These are phyloP conservation scores for Globisporangium viniferum DNA, from an alignment of 352 stramenopile species.

Conservation along the genomic window DNA sequence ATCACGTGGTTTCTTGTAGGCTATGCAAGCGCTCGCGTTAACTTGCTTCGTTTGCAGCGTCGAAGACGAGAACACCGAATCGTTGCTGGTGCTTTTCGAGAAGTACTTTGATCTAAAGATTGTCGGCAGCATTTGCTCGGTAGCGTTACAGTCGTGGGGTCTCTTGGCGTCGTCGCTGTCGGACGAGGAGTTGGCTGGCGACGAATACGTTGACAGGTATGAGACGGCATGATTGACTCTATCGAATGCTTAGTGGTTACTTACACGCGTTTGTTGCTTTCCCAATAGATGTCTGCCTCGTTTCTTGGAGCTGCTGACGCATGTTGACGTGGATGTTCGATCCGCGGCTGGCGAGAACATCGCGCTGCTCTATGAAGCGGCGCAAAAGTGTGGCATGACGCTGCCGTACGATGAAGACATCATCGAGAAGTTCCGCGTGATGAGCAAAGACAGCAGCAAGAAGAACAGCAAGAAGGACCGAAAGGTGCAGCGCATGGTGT, in stretches of 20 bases:
- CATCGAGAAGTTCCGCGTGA: conserved; percentile 58
- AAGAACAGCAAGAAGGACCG: conserved; percentile 89
- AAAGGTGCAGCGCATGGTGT: conserved; percentile 81
- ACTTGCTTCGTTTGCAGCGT: conserved; percentile 76
- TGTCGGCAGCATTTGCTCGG: conserved; percentile 52
- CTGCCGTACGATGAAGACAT: conserved; percentile 66
- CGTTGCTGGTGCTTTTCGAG: conserved; percentile 60
- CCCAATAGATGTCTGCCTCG: conserved; percentile 52
- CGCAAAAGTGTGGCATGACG: conserved; percentile 40
- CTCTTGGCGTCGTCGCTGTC: conserved; percentile 61
- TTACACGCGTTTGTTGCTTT: background rate
- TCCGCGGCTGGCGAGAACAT: conserved; percentile 84
- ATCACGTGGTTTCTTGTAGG: conserved; percentile 25
- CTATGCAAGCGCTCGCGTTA: conserved; percentile 64
- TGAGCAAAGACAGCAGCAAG: conserved; percentile 89
- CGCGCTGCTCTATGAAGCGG: conserved; percentile 74
- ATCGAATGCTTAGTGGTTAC: background rate
- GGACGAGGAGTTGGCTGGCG: conserved; percentile 45
- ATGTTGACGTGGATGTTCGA: conserved; percentile 79
- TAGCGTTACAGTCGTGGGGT: conserved; percentile 71
- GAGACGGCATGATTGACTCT: background rate
- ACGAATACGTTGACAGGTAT: conserved; percentile 64
- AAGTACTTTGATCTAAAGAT: conserved; percentile 73
- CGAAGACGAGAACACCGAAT: conserved; percentile 72
- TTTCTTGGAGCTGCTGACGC: conserved; percentile 69